Evolutionary conservation across 306 rosid genomes (phyloP), one percentile per base, ranked within the genome.

Genomic region (Betula pendula): DNA sequence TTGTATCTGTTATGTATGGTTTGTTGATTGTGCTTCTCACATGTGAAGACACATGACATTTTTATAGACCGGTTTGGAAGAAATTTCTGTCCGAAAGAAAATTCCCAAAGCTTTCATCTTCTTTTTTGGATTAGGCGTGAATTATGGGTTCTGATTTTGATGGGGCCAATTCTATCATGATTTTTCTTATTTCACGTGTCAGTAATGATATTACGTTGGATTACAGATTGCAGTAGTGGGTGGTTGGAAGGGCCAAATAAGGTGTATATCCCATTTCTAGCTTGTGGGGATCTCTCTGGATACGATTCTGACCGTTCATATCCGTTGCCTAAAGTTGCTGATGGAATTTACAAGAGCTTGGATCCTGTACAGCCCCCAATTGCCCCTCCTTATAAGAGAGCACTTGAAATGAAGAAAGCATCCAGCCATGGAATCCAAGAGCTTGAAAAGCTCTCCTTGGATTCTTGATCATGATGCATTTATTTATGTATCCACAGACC

Each of bases 181-280:
- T 35, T 6, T 35, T 35, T 65, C 15, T 63, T 60, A 29, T 15
- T 60, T 27, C 68, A 60, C 43, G 68, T 60, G 68, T 42, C 6
- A 29, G 68, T 60, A 29, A 60, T 60, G 20, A 10, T 48, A 47
- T 47, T 70, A 59, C 76, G 56, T 33, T 74, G 71, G 58, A 22
- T 81, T 80, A 80, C 91, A 92, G 96, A 95, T 89, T 96, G 98
- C 85, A 83, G 91, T 80, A 96, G 99, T 76, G 98, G 96, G 68
- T 96, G 97, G 96, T 83, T 96, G 78, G 99, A 92, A 88, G 97
- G 99, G 70, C 89, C 99, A 29, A 96, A 92, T 71, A 90, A 89
- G 91, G 93, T 92, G 84, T 95, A 96, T 84, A 96, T 91, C 79
- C 97, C 98, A 55, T 93, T 93, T 80, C 91, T 91, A 79, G 95